A percentile compares a stretch with the other conserved stretches of the same genome.
Conservation (phyloP, 352 stramenopile species). For the Phytophthora colocasiae region DNA sequence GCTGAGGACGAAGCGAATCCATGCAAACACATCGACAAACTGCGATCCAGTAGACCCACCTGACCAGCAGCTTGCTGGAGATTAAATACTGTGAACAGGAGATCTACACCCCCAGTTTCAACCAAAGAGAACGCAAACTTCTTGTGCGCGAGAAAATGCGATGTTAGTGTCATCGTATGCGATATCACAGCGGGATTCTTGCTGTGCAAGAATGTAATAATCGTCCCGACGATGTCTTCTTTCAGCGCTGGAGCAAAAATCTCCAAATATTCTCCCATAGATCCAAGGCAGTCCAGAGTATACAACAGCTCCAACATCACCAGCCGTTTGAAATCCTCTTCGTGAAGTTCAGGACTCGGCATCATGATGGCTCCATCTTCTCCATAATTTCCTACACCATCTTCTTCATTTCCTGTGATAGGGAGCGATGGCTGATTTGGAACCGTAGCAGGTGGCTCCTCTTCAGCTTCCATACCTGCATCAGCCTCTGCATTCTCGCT, state of each 20-base stretch:
- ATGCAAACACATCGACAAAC: constrained; percentile 87
- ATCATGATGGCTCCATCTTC: constrained; percentile 37
- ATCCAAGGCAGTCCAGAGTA: constrained; percentile 83
- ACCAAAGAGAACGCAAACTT: constrained; percentile 86
- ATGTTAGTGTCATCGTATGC: constrained; percentile 85
- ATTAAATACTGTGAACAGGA: constrained; percentile 75
- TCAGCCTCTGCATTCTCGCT: constrained; percentile 23
- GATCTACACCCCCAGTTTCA: constrained; percentile 72
- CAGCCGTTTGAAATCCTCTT: constrained; percentile 81
- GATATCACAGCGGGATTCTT: constrained; percentile 83
- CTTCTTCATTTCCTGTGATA: constrained; percentile 32
- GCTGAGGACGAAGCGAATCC: constrained; percentile 81
- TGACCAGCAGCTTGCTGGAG: constrained; percentile 62
- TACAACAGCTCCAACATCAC: constrained; percentile 87
- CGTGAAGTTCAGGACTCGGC: constrained; percentile 55
- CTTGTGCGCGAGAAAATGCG: constrained; percentile 87
- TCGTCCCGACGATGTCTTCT: constrained; percentile 84
- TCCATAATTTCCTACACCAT: constrained; percentile 27
- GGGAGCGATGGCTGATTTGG: constrained; percentile 30
- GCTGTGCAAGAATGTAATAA: constrained; percentile 87
- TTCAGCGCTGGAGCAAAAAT: constrained; percentile 83
- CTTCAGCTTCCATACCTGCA: constrained; percentile 31
- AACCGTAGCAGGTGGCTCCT: constrained; percentile 17
- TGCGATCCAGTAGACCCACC: constrained; percentile 72
- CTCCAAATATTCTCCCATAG: constrained; percentile 87